Percentiles rank a stretch among this genome's conserved stretches.
Evolutionary conservation across 2,329 filamentous ascomycete species (phyloP).

Genomic region (Zasmidium citrigriseum): DNA sequence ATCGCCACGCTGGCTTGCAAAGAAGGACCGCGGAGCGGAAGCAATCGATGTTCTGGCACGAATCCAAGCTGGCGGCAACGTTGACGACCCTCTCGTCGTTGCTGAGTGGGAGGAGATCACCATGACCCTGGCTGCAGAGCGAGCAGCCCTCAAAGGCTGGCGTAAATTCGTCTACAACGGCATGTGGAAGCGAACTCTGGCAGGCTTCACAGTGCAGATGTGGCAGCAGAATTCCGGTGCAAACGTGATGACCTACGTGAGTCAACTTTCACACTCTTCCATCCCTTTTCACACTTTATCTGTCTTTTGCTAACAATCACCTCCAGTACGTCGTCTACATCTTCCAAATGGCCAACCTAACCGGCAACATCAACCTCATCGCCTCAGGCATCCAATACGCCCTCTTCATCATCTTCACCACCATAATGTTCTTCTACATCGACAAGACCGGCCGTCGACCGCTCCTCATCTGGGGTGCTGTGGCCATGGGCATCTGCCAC

Average conservation of each 20-base stretch:
- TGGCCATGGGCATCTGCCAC: slow-evolving; percentile 81
- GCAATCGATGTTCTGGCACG: slow-evolving; percentile 46
- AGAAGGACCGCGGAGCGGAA: slow-evolving; percentile 48
- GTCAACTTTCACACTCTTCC: too few species aligned
- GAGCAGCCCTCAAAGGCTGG: slow-evolving; percentile 41
- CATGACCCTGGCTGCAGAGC: slow-evolving; percentile 43
- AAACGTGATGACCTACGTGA: slow-evolving; percentile 20
- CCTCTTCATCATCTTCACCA: slow-evolving; percentile 45
- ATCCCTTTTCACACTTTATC: background rate
- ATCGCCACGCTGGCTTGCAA: slow-evolving; percentile 53
- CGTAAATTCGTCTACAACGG: slow-evolving; percentile 51
- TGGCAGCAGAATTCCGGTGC: slow-evolving; percentile 54
- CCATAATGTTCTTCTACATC: slow-evolving; percentile 44
- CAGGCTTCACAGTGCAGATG: slow-evolving; percentile 58
- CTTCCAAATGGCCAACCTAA: slow-evolving; percentile 60
- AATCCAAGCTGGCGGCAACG: slow-evolving; percentile 48
- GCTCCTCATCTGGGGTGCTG: slow-evolving; percentile 66
- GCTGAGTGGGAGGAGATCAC: slow-evolving; percentile 53
- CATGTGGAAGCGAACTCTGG: slow-evolving; percentile 61
- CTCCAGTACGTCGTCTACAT: slow-evolving; percentile 64
- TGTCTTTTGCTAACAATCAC: slow-evolving; percentile 33
- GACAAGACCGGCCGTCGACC: slow-evolving; percentile 44
- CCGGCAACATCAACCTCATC: slow-evolving; percentile 51
- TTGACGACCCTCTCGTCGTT: slow-evolving; percentile 49
- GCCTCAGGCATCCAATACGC: slow-evolving; percentile 44